Conservation (phyloP, 2,329 filamentous ascomycete genomes). For the Beauveria sp. region DNA sequence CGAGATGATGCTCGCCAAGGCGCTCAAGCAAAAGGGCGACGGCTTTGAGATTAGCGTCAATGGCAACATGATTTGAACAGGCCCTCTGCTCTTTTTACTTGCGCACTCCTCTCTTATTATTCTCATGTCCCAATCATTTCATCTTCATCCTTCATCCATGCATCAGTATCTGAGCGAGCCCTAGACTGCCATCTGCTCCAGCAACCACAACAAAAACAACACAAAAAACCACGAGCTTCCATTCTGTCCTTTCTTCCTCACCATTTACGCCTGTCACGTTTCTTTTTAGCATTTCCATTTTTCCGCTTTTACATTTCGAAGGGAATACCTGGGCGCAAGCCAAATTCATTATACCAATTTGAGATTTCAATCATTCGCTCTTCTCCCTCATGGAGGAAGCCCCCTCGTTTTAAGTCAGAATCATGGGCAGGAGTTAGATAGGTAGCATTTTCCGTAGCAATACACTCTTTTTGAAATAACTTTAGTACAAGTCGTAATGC, state of each 20-base stretch:
- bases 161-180: not conserved
- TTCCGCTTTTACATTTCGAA: not conserved
- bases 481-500: not conserved
- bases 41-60: conserved; percentile 79
- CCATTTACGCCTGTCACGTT: not conserved
- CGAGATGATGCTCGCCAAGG: conserved; percentile 86
- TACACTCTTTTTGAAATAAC: not conserved
- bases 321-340: conserved; percentile 4
- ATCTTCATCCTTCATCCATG: not conserved
- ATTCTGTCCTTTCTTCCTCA: conserved; percentile 9
- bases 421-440: conserved; percentile 2
- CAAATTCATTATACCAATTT: conserved; percentile 9
- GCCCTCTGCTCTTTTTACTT: not conserved
- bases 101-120: not conserved
- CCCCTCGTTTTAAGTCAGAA: not conserved
- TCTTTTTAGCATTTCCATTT: conserved; percentile 4
- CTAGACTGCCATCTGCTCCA: not conserved
- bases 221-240: conserved; percentile 11
- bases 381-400: not conserved
- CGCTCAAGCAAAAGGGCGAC: conserved; percentile 73
- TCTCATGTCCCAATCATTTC: not conserved
- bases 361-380: conserved; percentile 6
- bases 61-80: conserved; percentile 59
- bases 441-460: conserved; percentile 3
- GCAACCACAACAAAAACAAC: not conserved